These are phyloP conservation scores for Warburgia ugandensis DNA, from an alignment of 164 flowering plant species.

Conservation along the genomic window DNA sequence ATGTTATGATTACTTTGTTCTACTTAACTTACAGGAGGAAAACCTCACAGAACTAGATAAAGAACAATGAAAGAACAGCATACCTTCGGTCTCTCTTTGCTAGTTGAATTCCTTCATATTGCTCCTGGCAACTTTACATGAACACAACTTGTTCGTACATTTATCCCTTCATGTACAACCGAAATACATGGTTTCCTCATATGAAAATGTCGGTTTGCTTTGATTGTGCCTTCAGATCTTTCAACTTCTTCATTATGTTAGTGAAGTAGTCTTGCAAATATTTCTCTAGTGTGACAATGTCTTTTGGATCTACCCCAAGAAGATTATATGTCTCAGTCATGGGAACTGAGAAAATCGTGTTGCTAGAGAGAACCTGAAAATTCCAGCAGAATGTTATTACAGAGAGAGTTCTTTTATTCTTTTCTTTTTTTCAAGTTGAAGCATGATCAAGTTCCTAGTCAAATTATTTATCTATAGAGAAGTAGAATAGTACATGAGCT, in stretches of 20 bases:
- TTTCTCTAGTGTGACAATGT: constrained; percentile 65
- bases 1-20: too few species aligned
- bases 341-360: constrained; percentile 76
- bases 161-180: constrained; percentile 17
- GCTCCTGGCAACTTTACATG: constrained; percentile 1
- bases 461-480: too few species aligned
- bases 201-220: constrained; percentile 81
- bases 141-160: neutral
- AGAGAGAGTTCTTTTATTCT: too few species aligned
- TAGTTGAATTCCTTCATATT: neutral
- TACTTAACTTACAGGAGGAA: too few species aligned
- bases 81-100: neutral
- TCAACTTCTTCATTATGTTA: constrained; percentile 92
- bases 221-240: constrained; percentile 91
- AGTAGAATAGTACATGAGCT: too few species aligned
- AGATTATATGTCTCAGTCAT: constrained; percentile 73
- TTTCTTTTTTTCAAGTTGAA: too few species aligned
- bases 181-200: constrained; percentile 34
- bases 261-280: constrained; percentile 97
- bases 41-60: too few species aligned
- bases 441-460: too few species aligned
- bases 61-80: neutral
- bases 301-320: constrained; percentile 82
- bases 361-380: constrained; percentile 75
- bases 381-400: too few species aligned